These are phyloP conservation scores for Saccharomyces eubayanus DNA, from an alignment of 805 yeast species.

Conservation along the genomic window DNA sequence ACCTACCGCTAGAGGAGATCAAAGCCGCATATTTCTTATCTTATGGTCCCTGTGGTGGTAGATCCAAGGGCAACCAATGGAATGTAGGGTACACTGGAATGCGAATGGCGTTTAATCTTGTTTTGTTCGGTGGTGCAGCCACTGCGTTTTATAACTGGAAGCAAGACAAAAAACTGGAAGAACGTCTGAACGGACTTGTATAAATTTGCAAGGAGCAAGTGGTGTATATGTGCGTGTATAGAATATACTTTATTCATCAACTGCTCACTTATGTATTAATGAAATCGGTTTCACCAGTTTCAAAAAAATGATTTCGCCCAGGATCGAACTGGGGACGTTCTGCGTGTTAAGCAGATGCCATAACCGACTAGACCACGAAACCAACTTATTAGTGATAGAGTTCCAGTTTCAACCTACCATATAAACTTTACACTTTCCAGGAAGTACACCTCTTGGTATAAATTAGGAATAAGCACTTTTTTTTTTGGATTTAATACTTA, in stretches of 20 bases:
- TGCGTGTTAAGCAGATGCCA: conserved; percentile 99
- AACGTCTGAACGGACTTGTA: not conserved
- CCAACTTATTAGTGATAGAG: conserved; percentile 41
- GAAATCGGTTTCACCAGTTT: too few species aligned
- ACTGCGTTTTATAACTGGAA: not conserved
- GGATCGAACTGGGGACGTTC: conserved; percentile 99
- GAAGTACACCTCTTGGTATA: too few species aligned
- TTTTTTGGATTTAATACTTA: too few species aligned
- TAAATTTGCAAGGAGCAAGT: not conserved
- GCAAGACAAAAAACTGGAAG: not conserved
- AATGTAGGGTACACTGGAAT: not conserved
- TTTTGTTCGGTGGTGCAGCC: not conserved
- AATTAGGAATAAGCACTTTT: too few species aligned
- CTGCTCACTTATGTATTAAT: too few species aligned
- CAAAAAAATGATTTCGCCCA: conserved; percentile 80
- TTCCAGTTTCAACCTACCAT: too few species aligned
- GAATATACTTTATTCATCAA: too few species aligned
- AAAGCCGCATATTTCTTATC: conserved; percentile 30
- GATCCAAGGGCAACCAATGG: conserved; percentile 12
- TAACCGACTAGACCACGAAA: conserved; percentile 99
- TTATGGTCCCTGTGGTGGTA: conserved; percentile 35
- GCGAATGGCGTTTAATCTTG: not conserved
- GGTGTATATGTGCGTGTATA: not conserved
- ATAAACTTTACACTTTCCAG: too few species aligned
- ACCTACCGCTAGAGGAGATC: conserved; percentile 23